Evolutionary conservation across 2,329 filamentous ascomycete species (phyloP).

Genomic region (Hymenoscyphus infarciens): DNA sequence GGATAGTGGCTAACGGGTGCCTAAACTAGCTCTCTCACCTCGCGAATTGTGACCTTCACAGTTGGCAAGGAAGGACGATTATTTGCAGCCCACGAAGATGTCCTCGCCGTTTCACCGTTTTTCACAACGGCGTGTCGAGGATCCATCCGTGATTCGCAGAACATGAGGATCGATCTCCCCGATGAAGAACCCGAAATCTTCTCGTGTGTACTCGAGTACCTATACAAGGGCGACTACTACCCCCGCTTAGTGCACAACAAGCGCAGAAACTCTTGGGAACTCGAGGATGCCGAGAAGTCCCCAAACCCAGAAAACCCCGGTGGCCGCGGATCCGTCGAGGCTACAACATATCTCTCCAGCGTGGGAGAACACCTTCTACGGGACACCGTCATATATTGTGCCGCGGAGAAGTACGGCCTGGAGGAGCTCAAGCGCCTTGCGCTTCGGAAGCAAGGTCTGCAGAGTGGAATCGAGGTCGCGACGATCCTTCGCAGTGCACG

Average conservation of each 20-base stretch:
- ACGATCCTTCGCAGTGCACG: slow-evolving; percentile 85
- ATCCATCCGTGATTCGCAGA: slow-evolving; percentile 57
- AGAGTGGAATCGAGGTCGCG: slow-evolving; percentile 89
- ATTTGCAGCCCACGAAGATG: slow-evolving; percentile 87
- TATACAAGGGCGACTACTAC: slow-evolving; percentile 84
- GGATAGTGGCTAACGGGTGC: slow-evolving; percentile 16
- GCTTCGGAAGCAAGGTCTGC: slow-evolving; percentile 81
- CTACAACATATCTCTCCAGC: slow-evolving; percentile 65
- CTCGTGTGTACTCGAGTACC: slow-evolving; percentile 82
- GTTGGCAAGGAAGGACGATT: slow-evolving; percentile 80
- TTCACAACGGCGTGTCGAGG: slow-evolving; percentile 64
- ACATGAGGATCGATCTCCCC: slow-evolving; percentile 73
- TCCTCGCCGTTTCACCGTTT: slow-evolving; percentile 74
- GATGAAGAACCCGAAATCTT: slow-evolving; percentile 89
- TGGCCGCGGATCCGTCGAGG: slow-evolving; percentile 58
- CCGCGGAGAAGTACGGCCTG: slow-evolving; percentile 78
- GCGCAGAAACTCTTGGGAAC: slow-evolving; percentile 72
- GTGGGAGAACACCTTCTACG: slow-evolving; percentile 70
- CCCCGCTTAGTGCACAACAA: slow-evolving; percentile 81
- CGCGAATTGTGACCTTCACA: slow-evolving; percentile 73
- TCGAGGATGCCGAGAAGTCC: slow-evolving; percentile 59
- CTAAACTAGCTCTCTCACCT: slow-evolving; percentile 50
- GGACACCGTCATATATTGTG: slow-evolving; percentile 88
- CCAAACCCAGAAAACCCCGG: slow-evolving; percentile 33
- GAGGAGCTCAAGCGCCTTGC: slow-evolving; percentile 81